Evolutionary conservation across 495 filamentous ascomycete genomes (phyloP), one percentile per base, ranked within the genome.

Genomic region (Trichoderma reesei): DNA sequence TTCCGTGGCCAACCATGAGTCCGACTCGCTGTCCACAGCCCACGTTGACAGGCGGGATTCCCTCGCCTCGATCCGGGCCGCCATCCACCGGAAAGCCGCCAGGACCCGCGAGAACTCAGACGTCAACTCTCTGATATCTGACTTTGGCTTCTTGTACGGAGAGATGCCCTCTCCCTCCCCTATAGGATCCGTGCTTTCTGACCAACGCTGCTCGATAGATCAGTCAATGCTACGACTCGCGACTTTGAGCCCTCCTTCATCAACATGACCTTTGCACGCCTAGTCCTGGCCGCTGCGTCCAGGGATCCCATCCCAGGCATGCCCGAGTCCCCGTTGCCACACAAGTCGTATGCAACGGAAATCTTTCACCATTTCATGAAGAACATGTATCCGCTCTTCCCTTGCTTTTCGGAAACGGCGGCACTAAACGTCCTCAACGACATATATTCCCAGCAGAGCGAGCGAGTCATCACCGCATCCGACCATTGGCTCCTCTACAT

Each of bases 401-500:
- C 93, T 0, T 84, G 90, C 48, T 90, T 96, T 65, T 79, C 86
- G 8, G 90, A 92, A 69, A 84, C 87, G 0, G 81, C 74, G 59
- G 82, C 96, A 56, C 89, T 88, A 72, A 82, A 83, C 31, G 87
- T 91, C 5, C 81, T 96, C 10, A 88, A 93, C 70, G 85, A 85
- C 18, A 80, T 96, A 8, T 96, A 96, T 72, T 74, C 75, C 63
- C 80, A 85, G 65, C 79, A 83, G 61, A 39, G 3, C 31, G 46
- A 64, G 37, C 80, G 80, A 20, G 76, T 81, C 41, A 85, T 89
- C 6, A 85, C 83, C 46, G 84, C 88, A 16, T 83, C 88, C 60
- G 91, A 98, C 65, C 83, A 88, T 69, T 98, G 89, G 87, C 86
- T 87, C 16, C 79, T 96, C 38, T 90, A 89, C 68, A 89, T 96